Evolutionary conservation across 139 green algal genomes (phyloP).

Genomic region (Coelastrella sp.): DNA sequence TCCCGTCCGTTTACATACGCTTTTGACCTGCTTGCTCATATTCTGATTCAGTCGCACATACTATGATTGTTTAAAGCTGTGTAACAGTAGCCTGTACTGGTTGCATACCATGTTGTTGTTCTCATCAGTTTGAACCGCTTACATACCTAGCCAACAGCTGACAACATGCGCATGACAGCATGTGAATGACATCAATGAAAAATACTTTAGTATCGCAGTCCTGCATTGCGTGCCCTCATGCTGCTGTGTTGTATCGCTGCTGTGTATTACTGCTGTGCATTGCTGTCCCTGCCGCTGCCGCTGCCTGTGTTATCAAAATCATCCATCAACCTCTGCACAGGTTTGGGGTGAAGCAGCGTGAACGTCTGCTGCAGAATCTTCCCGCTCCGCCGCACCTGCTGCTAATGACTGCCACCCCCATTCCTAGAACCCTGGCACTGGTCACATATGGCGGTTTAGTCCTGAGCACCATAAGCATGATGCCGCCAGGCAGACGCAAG

Average conservation of each 20-base stretch:
- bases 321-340: slow-evolving; percentile 43
- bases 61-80: no score
- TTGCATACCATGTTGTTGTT: no score
- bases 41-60: background rate
- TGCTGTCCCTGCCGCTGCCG: background rate
- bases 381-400: slow-evolving; percentile 87
- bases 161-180: no score
- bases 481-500: slow-evolving; percentile 76
- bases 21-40: background rate
- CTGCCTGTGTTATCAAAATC: background rate
- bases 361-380: slow-evolving; percentile 66
- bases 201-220: no score
- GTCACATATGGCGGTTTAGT: slow-evolving; percentile 76
- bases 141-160: no score
- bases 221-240: background rate
- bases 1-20: no score
- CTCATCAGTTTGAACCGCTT: no score
- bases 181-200: no score
- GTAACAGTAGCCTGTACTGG: no score
- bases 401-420: slow-evolving; percentile 96
- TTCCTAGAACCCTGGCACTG: slow-evolving; percentile 93
- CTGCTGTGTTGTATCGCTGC: background rate
- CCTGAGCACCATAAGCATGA: slow-evolving; percentile 71
- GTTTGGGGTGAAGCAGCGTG: slow-evolving; percentile 91
- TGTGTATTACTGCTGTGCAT: background rate